These are phyloP conservation scores for Nakazawaea sp. DNA, from an alignment of 805 yeast species.

Conservation along the genomic window DNA sequence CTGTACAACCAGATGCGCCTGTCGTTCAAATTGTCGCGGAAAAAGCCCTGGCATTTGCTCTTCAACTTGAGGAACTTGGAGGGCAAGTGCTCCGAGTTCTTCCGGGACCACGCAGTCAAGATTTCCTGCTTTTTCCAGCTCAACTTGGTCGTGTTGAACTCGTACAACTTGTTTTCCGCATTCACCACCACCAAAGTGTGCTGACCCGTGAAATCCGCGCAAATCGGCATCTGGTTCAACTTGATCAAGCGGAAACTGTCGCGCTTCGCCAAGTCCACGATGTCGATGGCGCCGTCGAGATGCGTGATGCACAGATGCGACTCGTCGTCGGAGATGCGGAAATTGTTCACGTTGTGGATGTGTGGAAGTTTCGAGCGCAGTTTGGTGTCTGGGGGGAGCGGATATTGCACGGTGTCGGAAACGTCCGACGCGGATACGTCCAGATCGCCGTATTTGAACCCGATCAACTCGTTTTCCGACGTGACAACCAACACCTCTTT, in stretches of 20 bases:
- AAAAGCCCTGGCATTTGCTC: constrained; percentile 72
- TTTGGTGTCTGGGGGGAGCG: constrained; percentile 23
- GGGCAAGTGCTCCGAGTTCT: constrained; percentile 72
- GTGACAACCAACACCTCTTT: constrained; percentile 37
- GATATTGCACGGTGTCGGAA: constrained; percentile 18
- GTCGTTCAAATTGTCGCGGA: constrained; percentile 33
- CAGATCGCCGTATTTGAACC: constrained; percentile 31
- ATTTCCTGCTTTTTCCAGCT: constrained; percentile 18
- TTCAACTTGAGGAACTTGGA: constrained; percentile 45
- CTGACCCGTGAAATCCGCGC: constrained; percentile 45
- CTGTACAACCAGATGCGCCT: constrained; percentile 82
- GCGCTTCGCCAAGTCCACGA: constrained; percentile 25
- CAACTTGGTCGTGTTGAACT: constrained; percentile 39
- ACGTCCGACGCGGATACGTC: constrained; percentile 22
- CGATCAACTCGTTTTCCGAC: constrained; percentile 25
- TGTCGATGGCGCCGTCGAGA: constrained; percentile 60
- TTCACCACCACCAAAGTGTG: constrained; percentile 58
- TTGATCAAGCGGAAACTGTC: constrained; percentile 42
- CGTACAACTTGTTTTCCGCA: constrained; percentile 69
- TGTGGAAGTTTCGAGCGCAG: constrained; percentile 32
- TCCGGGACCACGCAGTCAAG: constrained; percentile 73
- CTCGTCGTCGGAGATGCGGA: constrained; percentile 41
- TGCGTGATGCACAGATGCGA: constrained; percentile 50
- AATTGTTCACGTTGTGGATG: constrained; percentile 41
- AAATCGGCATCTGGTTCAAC: constrained; percentile 53